Percentiles rank a stretch among this genome's conserved stretches.
Conservation (phyloP, 1,284 basidiomycete genomes). For the Pseudozyma pruni region DNA sequence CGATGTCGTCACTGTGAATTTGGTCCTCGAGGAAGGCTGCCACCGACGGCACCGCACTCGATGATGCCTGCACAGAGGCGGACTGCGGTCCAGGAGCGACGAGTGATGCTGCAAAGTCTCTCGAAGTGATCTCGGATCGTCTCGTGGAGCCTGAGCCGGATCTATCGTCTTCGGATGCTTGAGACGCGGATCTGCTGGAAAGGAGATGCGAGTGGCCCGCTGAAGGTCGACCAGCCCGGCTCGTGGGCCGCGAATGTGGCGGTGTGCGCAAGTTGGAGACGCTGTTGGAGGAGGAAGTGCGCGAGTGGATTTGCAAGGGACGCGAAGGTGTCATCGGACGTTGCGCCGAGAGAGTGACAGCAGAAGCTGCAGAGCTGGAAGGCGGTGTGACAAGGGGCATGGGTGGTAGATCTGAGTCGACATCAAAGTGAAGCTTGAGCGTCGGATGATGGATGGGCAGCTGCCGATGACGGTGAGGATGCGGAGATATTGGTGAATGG, state of each 20-base stretch:
- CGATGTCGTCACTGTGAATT: conserved; percentile 5
- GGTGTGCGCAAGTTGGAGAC: conserved; percentile 29
- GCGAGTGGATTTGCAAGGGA: conserved; percentile 20
- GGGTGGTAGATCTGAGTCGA: conserved; percentile 41
- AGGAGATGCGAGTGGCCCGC: conserved; percentile 9
- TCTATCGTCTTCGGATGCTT: conserved; percentile 12
- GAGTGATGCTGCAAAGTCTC: conserved; percentile 4
- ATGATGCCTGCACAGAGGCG: background rate
- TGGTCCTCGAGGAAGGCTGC: conserved; percentile 38
- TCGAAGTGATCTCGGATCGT: conserved; percentile 4
- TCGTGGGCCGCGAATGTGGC: conserved; percentile 32
- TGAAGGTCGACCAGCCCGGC: conserved; percentile 27
- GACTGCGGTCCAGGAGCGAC: conserved; percentile 25
- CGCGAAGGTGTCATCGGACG: conserved; percentile 31
- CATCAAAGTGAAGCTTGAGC: conserved; percentile 57
- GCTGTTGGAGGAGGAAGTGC: conserved; percentile 26
- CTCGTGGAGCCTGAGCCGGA: background rate
- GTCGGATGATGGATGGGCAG: conserved; percentile 60
- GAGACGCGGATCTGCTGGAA: conserved; percentile 17
- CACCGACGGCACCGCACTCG: conserved; percentile 13
- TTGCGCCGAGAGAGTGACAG: conserved; percentile 5
- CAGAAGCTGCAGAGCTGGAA: conserved; percentile 1
- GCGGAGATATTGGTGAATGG: conserved; percentile 9
- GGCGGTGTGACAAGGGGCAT: conserved; percentile 8
- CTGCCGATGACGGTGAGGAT: conserved; percentile 20